A percentile compares a stretch with the other conserved stretches of the same genome.
These are phyloP conservation scores for Zygosaccharomyces bailii DNA, from an alignment of 805 yeast genomes.

Conservation along the genomic window DNA sequence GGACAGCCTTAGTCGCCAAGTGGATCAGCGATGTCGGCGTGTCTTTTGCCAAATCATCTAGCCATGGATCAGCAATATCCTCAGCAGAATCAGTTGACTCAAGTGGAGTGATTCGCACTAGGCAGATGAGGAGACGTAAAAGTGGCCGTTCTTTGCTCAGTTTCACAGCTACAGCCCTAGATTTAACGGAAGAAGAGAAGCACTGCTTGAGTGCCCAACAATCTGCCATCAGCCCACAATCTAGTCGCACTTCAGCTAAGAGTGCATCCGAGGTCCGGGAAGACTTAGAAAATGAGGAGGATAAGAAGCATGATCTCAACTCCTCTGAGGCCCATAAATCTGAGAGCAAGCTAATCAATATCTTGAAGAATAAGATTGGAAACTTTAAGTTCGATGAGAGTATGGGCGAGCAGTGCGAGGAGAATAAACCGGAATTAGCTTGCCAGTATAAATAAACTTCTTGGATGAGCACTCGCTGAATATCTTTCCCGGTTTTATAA, in stretches of 20 bases:
- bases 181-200: constrained; percentile 60
- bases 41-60: constrained; percentile 38
- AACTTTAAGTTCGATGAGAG: constrained; percentile 14
- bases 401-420: constrained; percentile 1
- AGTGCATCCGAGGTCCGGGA: constrained; percentile 9
- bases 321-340: constrained; percentile 13
- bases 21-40: constrained; percentile 87
- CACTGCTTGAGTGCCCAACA: constrained; percentile 27
- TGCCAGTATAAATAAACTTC: constrained; percentile 1
- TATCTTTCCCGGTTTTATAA: neutral
- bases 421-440: constrained; percentile 8
- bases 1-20: constrained; percentile 93
- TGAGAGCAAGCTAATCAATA: constrained; percentile 18
- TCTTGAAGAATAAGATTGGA: constrained; percentile 22
- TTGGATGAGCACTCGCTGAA: neutral
- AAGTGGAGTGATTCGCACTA: constrained; percentile 34
- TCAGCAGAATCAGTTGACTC: constrained; percentile 16
- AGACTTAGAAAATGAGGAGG: constrained; percentile 12
- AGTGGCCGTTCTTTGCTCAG: constrained; percentile 72
- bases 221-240: constrained; percentile 26
- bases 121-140: constrained; percentile 60
- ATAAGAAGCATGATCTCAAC: constrained; percentile 11
- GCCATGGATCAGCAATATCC: constrained; percentile 17
- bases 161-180: constrained; percentile 63
- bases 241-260: constrained; percentile 19